Percentiles rank a stretch among this genome's conserved stretches.
These are phyloP conservation scores for Cladophialophora carrionii DNA, from an alignment of 2,329 filamentous ascomycete genomes.

Conservation along the genomic window DNA sequence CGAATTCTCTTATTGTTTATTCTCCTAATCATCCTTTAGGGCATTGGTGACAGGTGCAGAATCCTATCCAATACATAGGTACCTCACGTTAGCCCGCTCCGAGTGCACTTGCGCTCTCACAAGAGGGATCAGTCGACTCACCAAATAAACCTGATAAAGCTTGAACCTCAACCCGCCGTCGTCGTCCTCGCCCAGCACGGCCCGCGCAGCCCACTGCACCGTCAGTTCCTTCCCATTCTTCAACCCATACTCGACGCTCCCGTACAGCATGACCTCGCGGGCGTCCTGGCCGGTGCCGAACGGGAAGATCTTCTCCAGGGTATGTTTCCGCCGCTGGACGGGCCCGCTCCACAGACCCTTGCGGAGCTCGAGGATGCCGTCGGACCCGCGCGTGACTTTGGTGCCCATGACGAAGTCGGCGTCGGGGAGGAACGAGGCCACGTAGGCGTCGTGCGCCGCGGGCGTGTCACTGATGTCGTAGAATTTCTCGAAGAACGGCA, in stretches of 20 bases:
- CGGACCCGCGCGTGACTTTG: slow-evolving; percentile 51
- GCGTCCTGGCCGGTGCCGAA: slow-evolving; percentile 48
- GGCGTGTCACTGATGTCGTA: slow-evolving; percentile 44
- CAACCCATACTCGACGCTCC: slow-evolving; percentile 57
- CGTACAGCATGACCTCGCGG: slow-evolving; percentile 59
- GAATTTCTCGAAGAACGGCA: slow-evolving; percentile 39
- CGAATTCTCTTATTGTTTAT: background rate
- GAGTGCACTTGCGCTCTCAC: background rate
- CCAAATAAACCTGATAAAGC: slow-evolving; percentile 42
- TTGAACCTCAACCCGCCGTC: slow-evolving; percentile 36
- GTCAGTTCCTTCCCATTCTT: slow-evolving; percentile 54
- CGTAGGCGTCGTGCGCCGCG: slow-evolving; percentile 55
- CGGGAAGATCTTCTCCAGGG: slow-evolving; percentile 52
- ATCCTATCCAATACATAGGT: slow-evolving; percentile 15
- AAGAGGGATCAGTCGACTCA: background rate
- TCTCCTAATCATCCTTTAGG: slow-evolving; percentile 5
- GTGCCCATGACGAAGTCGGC: slow-evolving; percentile 58
- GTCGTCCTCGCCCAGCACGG: slow-evolving; percentile 36
- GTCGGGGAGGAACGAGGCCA: slow-evolving; percentile 53
- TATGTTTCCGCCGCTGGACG: slow-evolving; percentile 45
- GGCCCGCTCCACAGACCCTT: slow-evolving; percentile 57
- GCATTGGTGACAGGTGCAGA: slow-evolving; percentile 21
- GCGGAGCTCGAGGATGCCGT: slow-evolving; percentile 57
- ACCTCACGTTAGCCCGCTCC: slow-evolving; percentile 7
- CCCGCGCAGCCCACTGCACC: slow-evolving; percentile 58